Conservation (phyloP, 805 yeast species). For the Monosporozyma aerobia region DNA sequence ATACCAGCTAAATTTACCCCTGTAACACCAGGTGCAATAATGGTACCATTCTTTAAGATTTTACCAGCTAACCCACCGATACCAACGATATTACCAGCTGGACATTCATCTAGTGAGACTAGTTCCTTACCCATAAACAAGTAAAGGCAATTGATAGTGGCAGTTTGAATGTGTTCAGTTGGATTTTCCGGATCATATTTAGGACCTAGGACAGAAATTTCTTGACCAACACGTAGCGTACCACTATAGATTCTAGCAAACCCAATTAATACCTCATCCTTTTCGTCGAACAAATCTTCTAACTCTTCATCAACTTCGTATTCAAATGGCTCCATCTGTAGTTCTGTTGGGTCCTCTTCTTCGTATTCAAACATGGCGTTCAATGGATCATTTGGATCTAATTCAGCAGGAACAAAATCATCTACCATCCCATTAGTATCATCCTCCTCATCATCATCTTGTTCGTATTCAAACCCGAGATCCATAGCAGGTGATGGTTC, state of each 20-base stretch:
- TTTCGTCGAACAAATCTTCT: slow-evolving; percentile 37
- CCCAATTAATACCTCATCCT: slow-evolving; percentile 67
- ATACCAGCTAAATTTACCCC: slow-evolving; percentile 76
- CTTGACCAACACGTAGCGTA: slow-evolving; percentile 63
- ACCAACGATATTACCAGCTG: slow-evolving; percentile 93
- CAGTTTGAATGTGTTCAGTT: slow-evolving; percentile 44
- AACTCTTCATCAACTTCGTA: slow-evolving; percentile 34
- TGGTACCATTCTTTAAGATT: slow-evolving; percentile 79
- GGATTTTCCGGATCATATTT: slow-evolving; percentile 65
- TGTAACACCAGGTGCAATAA: slow-evolving; percentile 45
- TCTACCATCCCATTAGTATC: slow-evolving; percentile 15
- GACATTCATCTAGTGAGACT: slow-evolving; percentile 66
- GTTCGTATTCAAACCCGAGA: slow-evolving; percentile 18
- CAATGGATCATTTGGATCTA: slow-evolving; percentile 33
- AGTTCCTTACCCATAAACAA: slow-evolving; percentile 90
- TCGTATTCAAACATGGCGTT: slow-evolving; percentile 37
- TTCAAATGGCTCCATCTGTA: slow-evolving; percentile 1
- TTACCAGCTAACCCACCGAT: slow-evolving; percentile 82
- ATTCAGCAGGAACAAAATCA: slow-evolving; percentile 21
- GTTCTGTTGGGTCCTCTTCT: slow-evolving; percentile 46
- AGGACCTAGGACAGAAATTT: slow-evolving; percentile 73
- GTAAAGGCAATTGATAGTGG: slow-evolving; percentile 60
- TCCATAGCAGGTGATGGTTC: slow-evolving; percentile 24
- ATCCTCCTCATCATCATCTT: slow-evolving; percentile 10
- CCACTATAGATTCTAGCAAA: slow-evolving; percentile 89